phyloP scores from a whole-genome alignment of 2,329 filamentous ascomycete genomes.

The Knufia fluminis region DNA sequence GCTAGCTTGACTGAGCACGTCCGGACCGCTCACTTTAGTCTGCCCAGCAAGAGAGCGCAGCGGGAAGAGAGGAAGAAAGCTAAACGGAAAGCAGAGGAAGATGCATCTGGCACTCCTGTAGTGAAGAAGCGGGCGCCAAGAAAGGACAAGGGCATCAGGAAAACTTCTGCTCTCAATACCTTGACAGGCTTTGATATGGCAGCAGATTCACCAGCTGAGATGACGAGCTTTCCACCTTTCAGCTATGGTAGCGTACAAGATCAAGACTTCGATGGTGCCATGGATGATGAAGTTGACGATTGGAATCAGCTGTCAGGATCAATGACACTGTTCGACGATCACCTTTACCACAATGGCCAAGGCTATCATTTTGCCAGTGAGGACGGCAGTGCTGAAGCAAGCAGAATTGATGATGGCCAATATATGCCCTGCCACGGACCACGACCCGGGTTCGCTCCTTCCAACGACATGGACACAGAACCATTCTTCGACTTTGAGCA shows the following conservation, averaged over 20 bases:
- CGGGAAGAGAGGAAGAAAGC: constrained; percentile 33
- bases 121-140: constrained; percentile 10
- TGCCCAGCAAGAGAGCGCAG: constrained; percentile 35
- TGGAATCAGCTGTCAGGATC: constrained; percentile 15
- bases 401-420: constrained; percentile 6
- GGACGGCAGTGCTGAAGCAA: not conserved
- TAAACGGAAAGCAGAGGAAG: constrained; percentile 23
- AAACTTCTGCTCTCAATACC: constrained; percentile 20
- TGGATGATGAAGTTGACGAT: constrained; percentile 9
- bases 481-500: constrained; percentile 9
- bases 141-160: constrained; percentile 21
- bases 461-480: not conserved
- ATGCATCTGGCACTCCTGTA: constrained; percentile 9
- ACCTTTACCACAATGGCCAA: constrained; percentile 19
- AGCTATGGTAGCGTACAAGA: not conserved
- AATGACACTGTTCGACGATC: constrained; percentile 18
- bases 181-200: constrained; percentile 29
- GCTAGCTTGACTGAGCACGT: constrained; percentile 74
- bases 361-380: constrained; percentile 14
- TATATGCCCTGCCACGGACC: constrained; percentile 1
- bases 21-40: constrained; percentile 68
- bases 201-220: constrained; percentile 19
- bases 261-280: not conserved
- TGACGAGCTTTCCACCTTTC: not conserved
- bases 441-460: not conserved